These are phyloP conservation scores for Flammula alnicola DNA, from an alignment of 1,284 basidiomycete species.

Conservation along the genomic window DNA sequence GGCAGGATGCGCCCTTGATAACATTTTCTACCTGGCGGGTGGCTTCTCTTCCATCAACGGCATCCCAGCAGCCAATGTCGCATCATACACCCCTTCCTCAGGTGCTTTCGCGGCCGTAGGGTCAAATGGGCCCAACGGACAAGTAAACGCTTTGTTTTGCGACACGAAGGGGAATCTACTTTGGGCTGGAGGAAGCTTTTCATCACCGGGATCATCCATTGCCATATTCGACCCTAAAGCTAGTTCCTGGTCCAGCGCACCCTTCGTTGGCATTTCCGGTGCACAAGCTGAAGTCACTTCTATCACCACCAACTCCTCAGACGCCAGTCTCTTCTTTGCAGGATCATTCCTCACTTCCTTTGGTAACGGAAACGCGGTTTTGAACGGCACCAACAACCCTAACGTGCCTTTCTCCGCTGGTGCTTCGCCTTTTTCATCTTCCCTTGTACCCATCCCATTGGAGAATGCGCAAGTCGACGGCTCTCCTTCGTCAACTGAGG, in stretches of 20 bases:
- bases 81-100: constrained; percentile 69
- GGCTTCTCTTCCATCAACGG: constrained; percentile 72
- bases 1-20: constrained; percentile 66
- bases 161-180: constrained; percentile 73
- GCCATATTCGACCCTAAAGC: constrained; percentile 78
- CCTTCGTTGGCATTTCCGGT: constrained; percentile 85
- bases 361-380: constrained; percentile 55
- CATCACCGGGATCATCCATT: constrained; percentile 71
- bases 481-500: constrained; percentile 68
- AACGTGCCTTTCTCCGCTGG: constrained; percentile 77
- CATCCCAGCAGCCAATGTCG: constrained; percentile 67
- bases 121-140: constrained; percentile 69
- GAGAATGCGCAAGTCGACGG: constrained; percentile 69
- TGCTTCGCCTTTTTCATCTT: constrained; percentile 87
- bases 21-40: constrained; percentile 76
- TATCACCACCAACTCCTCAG: constrained; percentile 78
- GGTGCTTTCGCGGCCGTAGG: constrained; percentile 65
- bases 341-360: constrained; percentile 86
- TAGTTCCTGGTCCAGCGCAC: constrained; percentile 73
- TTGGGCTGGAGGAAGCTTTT: constrained; percentile 88
- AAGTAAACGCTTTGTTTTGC: constrained; percentile 82
- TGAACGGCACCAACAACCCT: constrained; percentile 73
- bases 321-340: constrained; percentile 81
- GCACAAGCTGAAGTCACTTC: constrained; percentile 70
- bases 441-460: constrained; percentile 87